Evolutionary conservation across 352 stramenopile species (phyloP), one percentile per base, ranked within the genome.

Genomic region (Pythium sp.): DNA sequence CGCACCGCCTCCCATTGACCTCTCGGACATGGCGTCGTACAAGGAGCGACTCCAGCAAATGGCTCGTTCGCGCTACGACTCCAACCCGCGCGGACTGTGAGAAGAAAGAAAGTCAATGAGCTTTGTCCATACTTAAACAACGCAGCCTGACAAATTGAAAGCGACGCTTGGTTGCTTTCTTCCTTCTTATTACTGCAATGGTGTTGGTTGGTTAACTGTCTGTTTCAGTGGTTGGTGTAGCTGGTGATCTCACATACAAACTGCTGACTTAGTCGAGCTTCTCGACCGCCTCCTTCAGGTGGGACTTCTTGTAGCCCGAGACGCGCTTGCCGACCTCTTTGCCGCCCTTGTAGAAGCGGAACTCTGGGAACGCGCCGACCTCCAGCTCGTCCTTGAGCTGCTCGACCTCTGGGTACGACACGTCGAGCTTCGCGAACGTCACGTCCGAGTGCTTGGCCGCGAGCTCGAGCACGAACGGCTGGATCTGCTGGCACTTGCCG

Each of bases 401-500:
- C 61, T 93, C 80, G 43, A 94, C 73, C 68, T 93, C 86, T 2
- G 80, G 75, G 58, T 88, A 68, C 53, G 81, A 90, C 70, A 90
- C 86, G 68, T 94, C 84, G 55, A 93, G 62, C 76, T 91, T 92
- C 14, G 83, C 84, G 70, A 95, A 95, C 68, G 76, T 89, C 71
- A 94, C 78, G 28, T 89, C 81, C 56, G 73, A 67, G 72, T 92
- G 71, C 58, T 88, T 82, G 38, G 76, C 76, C 0, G 87, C 86
- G 49, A 95, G 78, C 47, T 90, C 82, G 67, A 81, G 65, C 32
- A 93, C 80, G 64, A 89, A 91, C 26, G 85, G 85, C 62, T 86
- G 79, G 69, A 95, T 95, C 79, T 95, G 85, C 57, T 76, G 63
- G 70, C 87, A 95, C 74, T 95, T 95, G 73, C 87, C 87, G 66